Evolutionary conservation across 768 basidiomycete species (phyloP).

Genomic region (Clavulina sp.): DNA sequence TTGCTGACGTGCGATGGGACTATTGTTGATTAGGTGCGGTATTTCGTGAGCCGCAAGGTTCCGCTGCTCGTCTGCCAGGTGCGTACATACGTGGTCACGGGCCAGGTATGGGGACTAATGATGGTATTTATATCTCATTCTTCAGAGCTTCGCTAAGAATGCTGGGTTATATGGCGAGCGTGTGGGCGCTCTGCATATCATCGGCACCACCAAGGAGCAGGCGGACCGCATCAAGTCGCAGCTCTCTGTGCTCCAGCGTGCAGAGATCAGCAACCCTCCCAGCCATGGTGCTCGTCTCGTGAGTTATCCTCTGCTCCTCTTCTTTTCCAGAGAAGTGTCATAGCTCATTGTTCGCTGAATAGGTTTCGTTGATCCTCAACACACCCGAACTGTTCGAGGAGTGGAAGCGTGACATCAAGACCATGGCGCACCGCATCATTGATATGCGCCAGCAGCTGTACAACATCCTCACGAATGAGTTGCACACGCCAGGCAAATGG

Average conservation of each 20-base stretch:
- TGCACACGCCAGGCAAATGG: slow-evolving; percentile 86
- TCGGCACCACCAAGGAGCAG: slow-evolving; percentile 44
- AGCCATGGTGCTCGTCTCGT: slow-evolving; percentile 80
- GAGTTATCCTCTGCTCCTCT: slow-evolving; percentile 16
- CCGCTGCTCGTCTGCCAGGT: slow-evolving; percentile 82
- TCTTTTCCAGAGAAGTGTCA: background rate
- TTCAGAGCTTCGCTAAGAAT: slow-evolving; percentile 94
- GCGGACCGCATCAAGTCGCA: slow-evolving; percentile 67
- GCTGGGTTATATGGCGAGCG: slow-evolving; percentile 92
- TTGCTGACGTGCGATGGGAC: too few relatives aligned
- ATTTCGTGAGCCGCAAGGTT: slow-evolving; percentile 62
- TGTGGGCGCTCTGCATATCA: slow-evolving; percentile 80
- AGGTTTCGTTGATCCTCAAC: slow-evolving; percentile 74
- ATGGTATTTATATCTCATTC: background rate
- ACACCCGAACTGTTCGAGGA: slow-evolving; percentile 54
- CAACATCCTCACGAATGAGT: slow-evolving; percentile 51
- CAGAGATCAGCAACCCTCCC: slow-evolving; percentile 92
- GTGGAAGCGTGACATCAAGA: slow-evolving; percentile 80
- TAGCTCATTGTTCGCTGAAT: background rate
- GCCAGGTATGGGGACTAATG: background rate
- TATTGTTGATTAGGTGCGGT: slow-evolving; percentile 22
- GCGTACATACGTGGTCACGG: slow-evolving; percentile 13
- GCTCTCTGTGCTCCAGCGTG: slow-evolving; percentile 77
- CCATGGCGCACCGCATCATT: slow-evolving; percentile 89
- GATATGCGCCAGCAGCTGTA: slow-evolving; percentile 71